These are phyloP conservation scores for Bisporella sp. DNA, from an alignment of 2,329 filamentous ascomycete genomes.

Conservation along the genomic window DNA sequence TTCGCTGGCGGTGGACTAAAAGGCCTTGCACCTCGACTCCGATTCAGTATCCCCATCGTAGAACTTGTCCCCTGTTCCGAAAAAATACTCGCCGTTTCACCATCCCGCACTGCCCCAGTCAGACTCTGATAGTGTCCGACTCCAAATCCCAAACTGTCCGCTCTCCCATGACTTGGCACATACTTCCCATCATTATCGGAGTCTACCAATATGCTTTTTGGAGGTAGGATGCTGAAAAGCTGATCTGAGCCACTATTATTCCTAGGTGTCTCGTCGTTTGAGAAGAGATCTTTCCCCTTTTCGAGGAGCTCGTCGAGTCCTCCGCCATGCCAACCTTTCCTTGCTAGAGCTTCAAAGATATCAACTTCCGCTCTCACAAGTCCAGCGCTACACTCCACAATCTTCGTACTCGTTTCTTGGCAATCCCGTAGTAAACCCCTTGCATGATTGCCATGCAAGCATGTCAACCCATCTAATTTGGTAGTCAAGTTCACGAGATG, in stretches of 20 bases:
- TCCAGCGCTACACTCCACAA: constrained; percentile 58
- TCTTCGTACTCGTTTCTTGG: constrained; percentile 55
- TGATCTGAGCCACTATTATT: constrained; percentile 36
- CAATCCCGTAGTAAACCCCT: constrained; percentile 52
- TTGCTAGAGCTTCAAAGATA: constrained; percentile 59
- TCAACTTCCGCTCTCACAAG: constrained; percentile 63
- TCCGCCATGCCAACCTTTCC: constrained; percentile 62
- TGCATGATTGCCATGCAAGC: constrained; percentile 54
- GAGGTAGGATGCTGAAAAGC: constrained; percentile 58
- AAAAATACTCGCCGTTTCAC: constrained; percentile 43
- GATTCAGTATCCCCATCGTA: constrained; percentile 34
- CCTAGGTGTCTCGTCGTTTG: constrained; percentile 29
- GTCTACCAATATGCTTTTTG: constrained; percentile 56
- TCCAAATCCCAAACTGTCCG: constrained; percentile 49
- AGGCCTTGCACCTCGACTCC: constrained; percentile 46
- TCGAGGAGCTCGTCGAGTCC: constrained; percentile 61
- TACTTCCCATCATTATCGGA: neutral
- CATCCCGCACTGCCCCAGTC: constrained; percentile 36
- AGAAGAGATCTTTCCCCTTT: constrained; percentile 55
- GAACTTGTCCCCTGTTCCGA: constrained; percentile 32
- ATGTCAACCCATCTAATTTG: constrained; percentile 56
- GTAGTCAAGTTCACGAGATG: constrained; percentile 58
- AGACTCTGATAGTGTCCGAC: constrained; percentile 52
- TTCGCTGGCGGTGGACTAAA: constrained; percentile 44
- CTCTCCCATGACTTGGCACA: constrained; percentile 33